These are phyloP conservation scores for Atkinsonella hypoxylon DNA, from an alignment of 2,329 filamentous ascomycete species.

Conservation along the genomic window DNA sequence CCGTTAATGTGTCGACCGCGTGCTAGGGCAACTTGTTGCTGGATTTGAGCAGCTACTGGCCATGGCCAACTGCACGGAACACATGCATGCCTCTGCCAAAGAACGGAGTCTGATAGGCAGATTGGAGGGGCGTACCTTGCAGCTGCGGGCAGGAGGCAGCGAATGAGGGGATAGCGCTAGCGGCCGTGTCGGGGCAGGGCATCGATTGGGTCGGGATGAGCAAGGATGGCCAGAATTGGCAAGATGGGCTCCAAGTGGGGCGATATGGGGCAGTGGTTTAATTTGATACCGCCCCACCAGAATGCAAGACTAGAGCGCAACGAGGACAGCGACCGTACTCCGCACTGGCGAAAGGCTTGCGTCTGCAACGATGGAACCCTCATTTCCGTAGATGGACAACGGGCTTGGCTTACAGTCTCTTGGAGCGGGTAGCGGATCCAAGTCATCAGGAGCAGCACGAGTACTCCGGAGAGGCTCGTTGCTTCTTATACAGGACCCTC, in stretches of 20 bases:
- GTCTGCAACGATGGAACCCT: too few species aligned
- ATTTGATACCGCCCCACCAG: constrained; percentile 4
- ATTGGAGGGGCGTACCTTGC: constrained; percentile 4
- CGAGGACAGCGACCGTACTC: not conserved
- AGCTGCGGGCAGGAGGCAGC: constrained; percentile 4
- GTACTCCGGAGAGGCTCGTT: too few species aligned
- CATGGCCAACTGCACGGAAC: not conserved
- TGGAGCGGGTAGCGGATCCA: too few species aligned
- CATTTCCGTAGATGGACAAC: too few species aligned
- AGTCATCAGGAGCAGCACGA: too few species aligned
- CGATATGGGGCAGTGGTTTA: not conserved
- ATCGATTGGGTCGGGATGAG: not conserved
- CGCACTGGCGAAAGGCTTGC: too few species aligned
- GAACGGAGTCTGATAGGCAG: not conserved
- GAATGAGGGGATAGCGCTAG: constrained; percentile 10
- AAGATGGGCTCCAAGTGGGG: not conserved
- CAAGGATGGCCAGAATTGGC: not conserved
- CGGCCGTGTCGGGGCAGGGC: not conserved
- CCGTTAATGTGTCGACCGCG: too few species aligned
- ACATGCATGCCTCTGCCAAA: not conserved
- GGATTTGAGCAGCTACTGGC: too few species aligned
- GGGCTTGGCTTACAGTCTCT: too few species aligned
- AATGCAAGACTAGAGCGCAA: not conserved
- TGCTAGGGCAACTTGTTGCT: too few species aligned
- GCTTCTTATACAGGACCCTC: too few species aligned